Base-by-base conservation (phyloP, 1,284 basidiomycete genomes). In the Earliella scabrosa region DNA sequence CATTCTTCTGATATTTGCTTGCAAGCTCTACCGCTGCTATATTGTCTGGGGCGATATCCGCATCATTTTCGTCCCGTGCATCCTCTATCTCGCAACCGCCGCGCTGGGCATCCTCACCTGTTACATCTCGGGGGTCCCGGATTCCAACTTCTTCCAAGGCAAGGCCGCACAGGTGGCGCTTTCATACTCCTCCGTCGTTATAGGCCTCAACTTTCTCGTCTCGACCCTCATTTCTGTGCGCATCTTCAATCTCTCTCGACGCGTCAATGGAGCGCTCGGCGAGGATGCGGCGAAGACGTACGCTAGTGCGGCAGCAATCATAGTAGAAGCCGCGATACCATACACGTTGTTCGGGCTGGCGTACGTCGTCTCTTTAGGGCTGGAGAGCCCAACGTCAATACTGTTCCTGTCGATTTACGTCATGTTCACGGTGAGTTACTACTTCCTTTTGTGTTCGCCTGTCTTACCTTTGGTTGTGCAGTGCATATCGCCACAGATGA, bases 401-500 rank as follows among this genome's bases (percentile, higher is more conserved):
- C 36, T 60, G 23, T 60, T 56, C 45, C 47, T 57, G 16, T 56
- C 56, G 1, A 45, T 60, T 7, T 58, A 63, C 34, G 53, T 56
- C 31, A 60, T 63, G 61, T 56, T 56, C 49, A 60, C 61, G n/a
- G 61, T 63, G 20, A 18, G 62, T 54, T 5, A 24, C 24, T 20
- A n/a, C 26, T 8, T 14, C 9, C 29, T 5, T 36, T 13, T 10
- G 3, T 7, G 10, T 14, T 27, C 32, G 8, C 23, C 27, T 39
- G 31, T 45, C 54, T 51, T 58, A 56, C 58, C 40, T 59, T 35
- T 51, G 27, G 14, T 10, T 21, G 4, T 32, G 9, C 41, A 63
- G 62, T 59, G 54, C 48, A 32, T 61, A 31, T 54, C 62, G 1
- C 59, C 59, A 29, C 62, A 61, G 44, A 50, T 63, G 56, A 59